Conservation (phyloP, 1,284 basidiomycete species). For the Irpex sp. region DNA sequence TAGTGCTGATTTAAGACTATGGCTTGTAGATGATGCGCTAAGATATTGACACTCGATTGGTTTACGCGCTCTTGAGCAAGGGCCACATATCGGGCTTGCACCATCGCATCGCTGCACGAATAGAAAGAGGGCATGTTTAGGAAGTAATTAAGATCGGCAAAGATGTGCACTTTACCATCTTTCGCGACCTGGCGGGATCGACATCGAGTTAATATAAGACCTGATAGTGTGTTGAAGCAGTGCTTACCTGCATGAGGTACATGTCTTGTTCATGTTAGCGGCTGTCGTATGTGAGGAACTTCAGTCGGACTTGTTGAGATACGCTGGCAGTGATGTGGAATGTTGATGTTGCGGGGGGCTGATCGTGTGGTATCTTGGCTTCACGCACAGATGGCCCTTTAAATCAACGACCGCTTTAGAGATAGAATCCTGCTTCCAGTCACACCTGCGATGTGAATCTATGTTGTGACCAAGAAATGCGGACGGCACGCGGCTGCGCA, state of each 20-base stretch:
- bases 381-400: background rate
- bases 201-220: background rate
- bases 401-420: background rate
- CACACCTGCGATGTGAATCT: background rate
- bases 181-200: conserved; percentile 16
- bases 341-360: no score
- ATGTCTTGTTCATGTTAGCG: conserved; percentile 19
- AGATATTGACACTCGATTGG: conserved; percentile 22
- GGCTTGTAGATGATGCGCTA: conserved; percentile 3
- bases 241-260: conserved; percentile 23
- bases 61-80: conserved; percentile 24
- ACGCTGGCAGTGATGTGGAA: background rate
- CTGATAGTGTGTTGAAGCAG: background rate
- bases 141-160: background rate
- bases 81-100: conserved; percentile 20
- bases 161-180: conserved; percentile 18
- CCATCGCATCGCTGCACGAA: conserved; percentile 23
- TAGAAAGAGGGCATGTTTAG: background rate
- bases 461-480: background rate
- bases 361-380: background rate
- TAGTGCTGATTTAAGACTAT: conserved; percentile 18
- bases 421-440: background rate
- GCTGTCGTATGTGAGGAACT: background rate
- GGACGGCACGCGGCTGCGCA: background rate
- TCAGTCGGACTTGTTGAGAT: background rate